Conservation (phyloP, 495 filamentous ascomycete species). For the Pseudoneurospora amorphoporcata region DNA sequence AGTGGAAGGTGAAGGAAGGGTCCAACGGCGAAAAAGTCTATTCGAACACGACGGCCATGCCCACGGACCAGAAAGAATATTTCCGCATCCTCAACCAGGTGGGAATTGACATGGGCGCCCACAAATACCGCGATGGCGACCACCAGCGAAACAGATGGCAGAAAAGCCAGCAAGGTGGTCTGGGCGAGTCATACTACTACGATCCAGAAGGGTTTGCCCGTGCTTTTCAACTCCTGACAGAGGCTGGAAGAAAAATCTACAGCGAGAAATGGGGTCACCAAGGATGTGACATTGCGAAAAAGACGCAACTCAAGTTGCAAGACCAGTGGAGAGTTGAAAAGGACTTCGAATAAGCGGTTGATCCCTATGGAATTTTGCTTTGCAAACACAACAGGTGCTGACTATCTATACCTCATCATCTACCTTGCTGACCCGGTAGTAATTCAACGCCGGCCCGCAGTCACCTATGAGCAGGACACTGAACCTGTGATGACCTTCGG, state of each 20-base stretch:
- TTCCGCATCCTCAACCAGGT: slow-evolving; percentile 18
- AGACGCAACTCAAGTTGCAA: slow-evolving; percentile 27
- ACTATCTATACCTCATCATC: not conserved
- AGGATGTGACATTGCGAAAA: slow-evolving; percentile 37
- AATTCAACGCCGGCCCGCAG: not conserved
- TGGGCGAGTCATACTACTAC: slow-evolving; percentile 52
- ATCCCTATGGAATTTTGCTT: not conserved
- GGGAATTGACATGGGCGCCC: slow-evolving; percentile 27
- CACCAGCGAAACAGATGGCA: slow-evolving; percentile 52
- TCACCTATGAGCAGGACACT: not conserved
- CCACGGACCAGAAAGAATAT: slow-evolving; percentile 20
- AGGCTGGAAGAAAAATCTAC: slow-evolving; percentile 41
- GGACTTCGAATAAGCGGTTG: slow-evolving; percentile 20
- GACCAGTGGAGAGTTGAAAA: slow-evolving; percentile 43
- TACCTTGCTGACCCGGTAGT: not conserved
- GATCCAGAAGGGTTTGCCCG: slow-evolving; percentile 42
- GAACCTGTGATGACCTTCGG: not conserved
- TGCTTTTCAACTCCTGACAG: slow-evolving; percentile 42
- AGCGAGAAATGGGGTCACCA: slow-evolving; percentile 48
- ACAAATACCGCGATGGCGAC: slow-evolving; percentile 27
- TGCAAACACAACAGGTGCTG: not conserved
- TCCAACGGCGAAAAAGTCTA: not conserved
- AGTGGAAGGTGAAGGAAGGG: slow-evolving; percentile 3
- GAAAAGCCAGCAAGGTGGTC: slow-evolving; percentile 42
- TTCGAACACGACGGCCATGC: slow-evolving; percentile 1